Conservation (phyloP, 2,329 filamentous ascomycete genomes). For the Phyllosticta capitalensis region DNA sequence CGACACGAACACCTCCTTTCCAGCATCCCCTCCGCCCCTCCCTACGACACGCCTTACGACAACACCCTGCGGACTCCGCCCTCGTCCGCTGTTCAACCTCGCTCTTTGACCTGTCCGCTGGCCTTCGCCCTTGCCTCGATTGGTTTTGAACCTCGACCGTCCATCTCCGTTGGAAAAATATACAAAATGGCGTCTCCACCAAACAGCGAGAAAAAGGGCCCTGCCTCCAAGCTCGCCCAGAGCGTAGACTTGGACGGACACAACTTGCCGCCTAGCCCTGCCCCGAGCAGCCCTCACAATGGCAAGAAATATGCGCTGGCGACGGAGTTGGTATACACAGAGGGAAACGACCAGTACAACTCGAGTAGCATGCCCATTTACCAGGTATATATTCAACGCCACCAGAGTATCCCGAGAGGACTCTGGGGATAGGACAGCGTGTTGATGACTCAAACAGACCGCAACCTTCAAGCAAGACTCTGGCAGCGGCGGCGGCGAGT, state of each 20-base stretch:
- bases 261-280: constrained; percentile 54
- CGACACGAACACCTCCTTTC: neutral
- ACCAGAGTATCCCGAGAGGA: neutral
- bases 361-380: constrained; percentile 95
- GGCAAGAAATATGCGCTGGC: constrained; percentile 86
- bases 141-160: neutral
- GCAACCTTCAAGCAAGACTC: constrained; percentile 95
- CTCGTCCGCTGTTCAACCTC: neutral
- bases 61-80: neutral
- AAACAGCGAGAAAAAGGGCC: constrained; percentile 7
- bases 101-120: neutral
- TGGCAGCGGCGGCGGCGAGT: constrained; percentile 73
- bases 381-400: constrained; percentile 44
- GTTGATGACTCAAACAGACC: constrained; percentile 41
- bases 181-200: neutral
- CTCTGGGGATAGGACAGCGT: neutral
- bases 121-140: neutral
- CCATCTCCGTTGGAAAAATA: neutral
- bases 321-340: constrained; percentile 93
- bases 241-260: constrained; percentile 30
- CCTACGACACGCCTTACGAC: neutral
- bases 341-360: constrained; percentile 94
- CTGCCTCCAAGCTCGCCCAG: constrained; percentile 31
- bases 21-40: neutral
- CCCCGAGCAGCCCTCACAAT: constrained; percentile 79